Percentiles rank a stretch among this genome's conserved stretches.
Conservation (phyloP, 2,329 filamentous ascomycete species). For the Dactylellina haptotyla region DNA sequence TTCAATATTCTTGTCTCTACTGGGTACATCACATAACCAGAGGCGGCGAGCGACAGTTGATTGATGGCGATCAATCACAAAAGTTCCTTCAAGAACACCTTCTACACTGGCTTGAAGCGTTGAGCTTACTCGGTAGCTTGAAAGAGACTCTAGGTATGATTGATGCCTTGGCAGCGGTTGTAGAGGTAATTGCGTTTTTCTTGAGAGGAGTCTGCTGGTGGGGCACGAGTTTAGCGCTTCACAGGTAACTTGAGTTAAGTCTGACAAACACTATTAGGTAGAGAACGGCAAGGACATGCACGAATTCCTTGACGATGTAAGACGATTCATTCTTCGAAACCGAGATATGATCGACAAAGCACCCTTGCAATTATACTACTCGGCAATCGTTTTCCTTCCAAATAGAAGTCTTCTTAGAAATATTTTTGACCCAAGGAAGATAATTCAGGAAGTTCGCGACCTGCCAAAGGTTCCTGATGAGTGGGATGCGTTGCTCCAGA, state of each 20-base stretch:
- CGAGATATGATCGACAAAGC: neutral
- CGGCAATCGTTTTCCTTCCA: constrained; percentile 10
- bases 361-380: constrained; percentile 10
- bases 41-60: neutral
- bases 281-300: neutral
- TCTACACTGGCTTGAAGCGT: constrained; percentile 11
- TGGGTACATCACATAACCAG: constrained; percentile 10
- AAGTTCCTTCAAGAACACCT: neutral
- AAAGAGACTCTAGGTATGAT: too few species aligned
- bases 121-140: too few species aligned
- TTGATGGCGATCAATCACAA: neutral
- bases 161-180: too few species aligned
- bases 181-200: too few species aligned
- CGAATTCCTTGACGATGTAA: constrained; percentile 55
- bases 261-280: neutral
- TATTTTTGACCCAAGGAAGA: neutral
- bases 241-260: too few species aligned
- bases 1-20: constrained; percentile 27
- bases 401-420: constrained; percentile 1
- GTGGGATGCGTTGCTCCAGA: neutral
- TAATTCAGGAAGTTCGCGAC: neutral
- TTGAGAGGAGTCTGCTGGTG: too few species aligned
- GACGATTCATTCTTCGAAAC: constrained; percentile 50
- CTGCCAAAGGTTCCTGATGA: neutral
- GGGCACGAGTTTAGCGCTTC: too few species aligned